Base-by-base conservation (phyloP, 768 basidiomycete species). In the Mrakia blollopis region DNA sequence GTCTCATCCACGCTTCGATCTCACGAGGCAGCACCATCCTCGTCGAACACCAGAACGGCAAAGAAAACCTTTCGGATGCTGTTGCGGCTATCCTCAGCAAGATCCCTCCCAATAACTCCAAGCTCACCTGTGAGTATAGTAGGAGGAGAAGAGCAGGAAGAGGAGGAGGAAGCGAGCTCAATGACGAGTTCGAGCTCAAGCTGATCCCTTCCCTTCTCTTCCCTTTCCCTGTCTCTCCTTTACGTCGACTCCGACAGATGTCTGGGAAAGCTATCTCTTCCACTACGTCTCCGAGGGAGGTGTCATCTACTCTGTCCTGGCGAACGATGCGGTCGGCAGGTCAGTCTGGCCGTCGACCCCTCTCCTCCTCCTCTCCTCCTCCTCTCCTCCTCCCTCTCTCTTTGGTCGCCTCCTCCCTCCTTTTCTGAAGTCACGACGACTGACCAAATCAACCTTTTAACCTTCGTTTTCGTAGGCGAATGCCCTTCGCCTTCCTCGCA, bases 281-380 rank as follows among this genome's bases (percentile, higher is more conserved):
- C 94, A 98, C 84, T 97, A 98, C 84, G 87, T 96, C 79, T 92
- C 92, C 8, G 92, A 93, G 79, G 90, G 89, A 25, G 93, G 93
- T 0, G 89, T 92, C 82, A 90, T 90, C 52, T 95, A 91, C 83
- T 88, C 98, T 32, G 92, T 94, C 74, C 94, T 99, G 90, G 93
- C 93, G 8, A 94, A 98, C 82, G 95, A 98, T 83, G 87, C 90
- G 57, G 92, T 90, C 25, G 95, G 94, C 75, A 87, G 96, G 92
- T 92, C 77, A 79, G 89, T 83, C 21, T 18, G 21, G 5, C 47
- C 47, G 16, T 35, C 41, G 7, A 2, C 47, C 44, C 50, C 28
- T 6, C 44, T 30, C 25, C 50, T 47, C 30, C 47, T 32, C 47
- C n/a, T 9, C 8, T 8, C 37, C 44, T 28, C 25, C 47, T 10